These are phyloP conservation scores for Leccinum imitatum DNA, from an alignment of 768 basidiomycete genomes.

Conservation along the genomic window DNA sequence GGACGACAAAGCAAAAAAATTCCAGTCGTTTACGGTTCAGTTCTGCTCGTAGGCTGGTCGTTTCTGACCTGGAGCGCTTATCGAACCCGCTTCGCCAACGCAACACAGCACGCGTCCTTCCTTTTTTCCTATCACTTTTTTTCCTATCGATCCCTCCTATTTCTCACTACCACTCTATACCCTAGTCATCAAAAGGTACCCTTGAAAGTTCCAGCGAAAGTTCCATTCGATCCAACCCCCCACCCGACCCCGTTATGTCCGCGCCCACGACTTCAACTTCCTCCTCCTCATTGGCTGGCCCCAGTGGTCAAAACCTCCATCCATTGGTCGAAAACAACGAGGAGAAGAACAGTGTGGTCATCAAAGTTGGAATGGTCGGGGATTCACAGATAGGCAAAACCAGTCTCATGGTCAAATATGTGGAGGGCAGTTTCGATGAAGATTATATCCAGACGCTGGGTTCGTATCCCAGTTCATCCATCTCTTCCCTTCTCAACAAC, in stretches of 20 bases:
- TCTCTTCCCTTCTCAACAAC: slow-evolving; percentile 9
- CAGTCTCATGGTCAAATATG: slow-evolving; percentile 99
- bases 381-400: slow-evolving; percentile 99
- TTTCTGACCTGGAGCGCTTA: slow-evolving; percentile 33
- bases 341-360: slow-evolving; percentile 87
- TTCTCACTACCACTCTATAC: slow-evolving; percentile 28
- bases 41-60: slow-evolving; percentile 30
- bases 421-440: slow-evolving; percentile 98
- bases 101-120: slow-evolving; percentile 37
- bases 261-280: slow-evolving; percentile 48
- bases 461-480: slow-evolving; percentile 35
- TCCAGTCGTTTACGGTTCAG: slow-evolving; percentile 29
- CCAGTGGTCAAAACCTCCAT: slow-evolving; percentile 54
- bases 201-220: slow-evolving; percentile 15
- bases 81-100: slow-evolving; percentile 36
- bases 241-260: slow-evolving; percentile 41
- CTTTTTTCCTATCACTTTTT: slow-evolving; percentile 33
- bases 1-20: slow-evolving; percentile 31
- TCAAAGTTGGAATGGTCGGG: slow-evolving; percentile 99
- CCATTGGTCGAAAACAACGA: slow-evolving; percentile 58
- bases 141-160: slow-evolving; percentile 28
- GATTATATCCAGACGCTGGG: slow-evolving; percentile 99
- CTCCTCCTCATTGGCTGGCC: slow-evolving; percentile 43
- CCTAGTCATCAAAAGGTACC: slow-evolving; percentile 24
- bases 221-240: slow-evolving; percentile 18